Evolutionary conservation across 192 early-diverging fungal species (phyloP).

Genomic region (Linnemannia exigua): DNA sequence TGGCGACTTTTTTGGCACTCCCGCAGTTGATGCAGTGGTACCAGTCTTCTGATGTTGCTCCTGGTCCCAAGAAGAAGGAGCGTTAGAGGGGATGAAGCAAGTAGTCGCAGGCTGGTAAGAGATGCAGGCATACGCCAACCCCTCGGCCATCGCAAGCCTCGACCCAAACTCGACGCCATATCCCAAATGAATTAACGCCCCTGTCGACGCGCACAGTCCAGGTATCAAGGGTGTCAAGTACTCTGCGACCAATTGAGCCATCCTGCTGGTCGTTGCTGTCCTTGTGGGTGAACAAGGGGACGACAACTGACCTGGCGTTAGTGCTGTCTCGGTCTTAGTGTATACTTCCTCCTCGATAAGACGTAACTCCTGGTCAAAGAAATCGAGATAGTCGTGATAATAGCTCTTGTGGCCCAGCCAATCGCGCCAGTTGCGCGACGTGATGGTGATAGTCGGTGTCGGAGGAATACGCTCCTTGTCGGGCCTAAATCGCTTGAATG

Average conservation of each 20-base stretch:
- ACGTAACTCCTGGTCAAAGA: conserved; percentile 42
- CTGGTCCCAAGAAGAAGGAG: conserved; percentile 10
- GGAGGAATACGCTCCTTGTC: conserved; percentile 54
- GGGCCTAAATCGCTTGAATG: conserved; percentile 39
- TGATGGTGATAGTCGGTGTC: conserved; percentile 44
- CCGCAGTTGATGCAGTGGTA: not conserved
- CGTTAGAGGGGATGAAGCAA: conserved; percentile 29
- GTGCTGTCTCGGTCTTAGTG: not conserved
- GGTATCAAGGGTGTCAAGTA: conserved; percentile 44
- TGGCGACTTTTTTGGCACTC: conserved; percentile 9
- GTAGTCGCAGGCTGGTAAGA: conserved; percentile 41
- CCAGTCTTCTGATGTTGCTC: not conserved
- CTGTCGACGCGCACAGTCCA: conserved; percentile 44
- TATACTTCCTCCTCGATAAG: conserved; percentile 16
- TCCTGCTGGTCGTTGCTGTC: not conserved
- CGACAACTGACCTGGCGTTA: not conserved
- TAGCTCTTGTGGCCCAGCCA: conserved; percentile 53
- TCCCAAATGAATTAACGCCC: conserved; percentile 43
- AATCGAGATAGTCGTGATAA: conserved; percentile 54
- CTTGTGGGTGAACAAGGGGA: conserved; percentile 8
- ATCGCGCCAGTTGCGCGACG: conserved; percentile 45
- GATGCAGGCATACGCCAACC: conserved; percentile 45
- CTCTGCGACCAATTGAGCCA: conserved; percentile 36
- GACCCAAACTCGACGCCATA: conserved; percentile 52
- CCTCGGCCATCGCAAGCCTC: conserved; percentile 32